Evolutionary conservation across 495 filamentous ascomycete species (phyloP).

Genomic region (Elasticomyces elasticus): DNA sequence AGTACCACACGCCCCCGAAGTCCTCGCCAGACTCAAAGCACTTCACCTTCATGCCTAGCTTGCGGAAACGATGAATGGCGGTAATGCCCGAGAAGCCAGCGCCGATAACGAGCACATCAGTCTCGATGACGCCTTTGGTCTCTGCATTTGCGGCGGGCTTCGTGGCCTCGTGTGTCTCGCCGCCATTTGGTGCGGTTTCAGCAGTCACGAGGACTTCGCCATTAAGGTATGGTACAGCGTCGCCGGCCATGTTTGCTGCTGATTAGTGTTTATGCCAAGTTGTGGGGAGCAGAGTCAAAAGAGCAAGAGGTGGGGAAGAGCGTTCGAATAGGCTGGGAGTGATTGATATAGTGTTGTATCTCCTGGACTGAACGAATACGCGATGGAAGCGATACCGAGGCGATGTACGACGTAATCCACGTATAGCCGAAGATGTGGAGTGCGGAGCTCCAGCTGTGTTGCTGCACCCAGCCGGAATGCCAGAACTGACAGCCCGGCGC

Average conservation of each 20-base stretch:
- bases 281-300: no score
- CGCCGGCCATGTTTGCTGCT: background rate
- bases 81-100: slow-evolving; percentile 19
- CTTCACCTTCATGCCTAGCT: slow-evolving; percentile 16
- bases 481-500: no score
- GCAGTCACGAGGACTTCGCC: background rate
- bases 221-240: background rate
- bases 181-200: background rate
- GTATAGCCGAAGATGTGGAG: no score
- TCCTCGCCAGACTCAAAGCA: slow-evolving; percentile 10
- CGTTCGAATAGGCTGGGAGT: no score
- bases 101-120: slow-evolving; percentile 16
- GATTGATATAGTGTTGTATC: no score
- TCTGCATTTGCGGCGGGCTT: background rate
- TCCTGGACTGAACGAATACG: no score
- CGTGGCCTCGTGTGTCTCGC: background rate
- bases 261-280: no score
- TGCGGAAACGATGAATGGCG: slow-evolving; percentile 8
- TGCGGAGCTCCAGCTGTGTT: no score
- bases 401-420: no score
- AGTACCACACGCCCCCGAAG: slow-evolving; percentile 12
- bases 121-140: background rate
- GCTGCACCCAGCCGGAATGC: no score
- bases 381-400: no score
- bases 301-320: no score